A percentile compares a stretch with the other conserved stretches of the same genome.
Evolutionary conservation across 257 asterid genomes (phyloP).

Genomic region (Nicotiana undulata): DNA sequence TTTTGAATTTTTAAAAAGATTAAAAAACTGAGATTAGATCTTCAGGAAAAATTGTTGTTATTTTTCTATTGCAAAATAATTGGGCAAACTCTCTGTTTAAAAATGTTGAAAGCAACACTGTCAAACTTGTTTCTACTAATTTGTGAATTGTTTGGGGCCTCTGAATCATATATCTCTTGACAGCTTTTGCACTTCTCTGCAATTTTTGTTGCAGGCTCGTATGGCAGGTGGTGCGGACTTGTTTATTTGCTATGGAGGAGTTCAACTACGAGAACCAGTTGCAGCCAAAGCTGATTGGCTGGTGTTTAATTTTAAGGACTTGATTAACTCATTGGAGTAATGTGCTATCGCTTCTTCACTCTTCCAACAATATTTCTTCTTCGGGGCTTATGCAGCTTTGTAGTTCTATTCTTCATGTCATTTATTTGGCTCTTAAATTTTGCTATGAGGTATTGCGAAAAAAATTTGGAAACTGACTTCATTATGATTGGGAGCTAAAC

Average conservation of each 20-base stretch:
- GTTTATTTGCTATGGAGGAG: conserved; percentile 79
- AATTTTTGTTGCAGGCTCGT: conserved; percentile 48
- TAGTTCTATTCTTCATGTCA: background rate
- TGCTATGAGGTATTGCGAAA: background rate
- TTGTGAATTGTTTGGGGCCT: background rate
- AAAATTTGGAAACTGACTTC: background rate
- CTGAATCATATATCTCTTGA: background rate
- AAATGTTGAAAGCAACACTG: background rate
- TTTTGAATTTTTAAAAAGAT: too few relatives aligned
- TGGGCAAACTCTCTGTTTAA: background rate
- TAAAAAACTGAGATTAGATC: too few relatives aligned
- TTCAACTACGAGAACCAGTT: conserved; percentile 67
- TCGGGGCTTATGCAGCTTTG: background rate
- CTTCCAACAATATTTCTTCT: background rate
- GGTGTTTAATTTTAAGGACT: conserved; percentile 60
- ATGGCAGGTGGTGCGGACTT: conserved; percentile 87
- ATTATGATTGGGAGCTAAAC: background rate
- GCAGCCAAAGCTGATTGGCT: conserved; percentile 96
- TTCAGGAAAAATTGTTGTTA: too few relatives aligned
- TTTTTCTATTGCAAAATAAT: too few relatives aligned
- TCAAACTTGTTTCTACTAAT: background rate
- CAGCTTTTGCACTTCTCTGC: background rate
- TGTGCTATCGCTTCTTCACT: background rate
- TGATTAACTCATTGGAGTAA: conserved; percentile 57
- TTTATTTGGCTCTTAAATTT: background rate